Evolutionary conservation across 2,329 filamentous ascomycete species (phyloP), one percentile per base, ranked within the genome.

Genomic region (Chrysoporthe deuterocubensis): DNA sequence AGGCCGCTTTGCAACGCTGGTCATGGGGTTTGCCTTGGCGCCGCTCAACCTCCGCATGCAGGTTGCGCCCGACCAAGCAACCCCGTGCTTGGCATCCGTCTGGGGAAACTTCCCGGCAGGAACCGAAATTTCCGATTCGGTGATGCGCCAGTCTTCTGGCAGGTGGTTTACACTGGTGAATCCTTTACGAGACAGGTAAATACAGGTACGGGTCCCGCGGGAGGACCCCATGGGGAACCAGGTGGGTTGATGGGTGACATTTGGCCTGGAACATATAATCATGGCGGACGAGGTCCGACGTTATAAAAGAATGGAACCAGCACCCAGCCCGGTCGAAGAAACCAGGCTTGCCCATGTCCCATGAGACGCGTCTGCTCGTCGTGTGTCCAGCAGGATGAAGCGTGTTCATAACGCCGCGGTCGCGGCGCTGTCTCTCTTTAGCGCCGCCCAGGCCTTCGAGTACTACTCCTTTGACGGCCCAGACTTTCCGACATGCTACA

Each of bases 401-500:
- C 58, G 54, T 26, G 46, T 48, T 21, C 56, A 43, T 40, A 56
- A 46, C 46, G 56, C 64, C 43, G 62, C 59, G 57, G 40, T 60
- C 34, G 18, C 60, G 62, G 66, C 62, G n/a, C 48, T 65, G 3
- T 65, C 68, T 43, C 62, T 71, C 4, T 58, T 61, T 26, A 50
- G 59, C 50, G 44, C 50, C 44, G 62, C 16, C 43, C 59, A 64
- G 37, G 71, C 61, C 58, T 68, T 71, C 8, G 73, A 73, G 44
- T 85, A 81, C 75, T 82, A 84, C 73, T 85, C 83, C 40, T 85
- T 84, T 66, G 83, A 85, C 69, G 83, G 83, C 11, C 76, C 77
- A 2, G 83, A 82, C 21, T 82, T 81, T 66, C 82, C 82, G 0
- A 79, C 82, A 34, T 85, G 82, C 73, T 73, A 80, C 71, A 77